Conservation (phyloP, 495 filamentous ascomycete genomes). For the Penicillium chermesinum region DNA sequence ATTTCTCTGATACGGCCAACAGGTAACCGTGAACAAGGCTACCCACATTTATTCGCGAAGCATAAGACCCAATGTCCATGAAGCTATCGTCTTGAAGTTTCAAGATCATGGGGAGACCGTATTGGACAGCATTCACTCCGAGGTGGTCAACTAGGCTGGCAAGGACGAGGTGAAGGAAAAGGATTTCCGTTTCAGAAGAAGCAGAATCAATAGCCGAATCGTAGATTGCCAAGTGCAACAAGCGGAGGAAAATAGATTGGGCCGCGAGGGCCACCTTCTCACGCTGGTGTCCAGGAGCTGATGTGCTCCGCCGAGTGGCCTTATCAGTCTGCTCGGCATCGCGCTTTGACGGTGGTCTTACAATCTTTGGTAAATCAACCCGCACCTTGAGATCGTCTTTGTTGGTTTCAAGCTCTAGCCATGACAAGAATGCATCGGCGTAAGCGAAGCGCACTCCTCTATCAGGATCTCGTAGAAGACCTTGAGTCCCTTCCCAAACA, state of each 20-base stretch:
- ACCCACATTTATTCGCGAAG: conserved; percentile 68
- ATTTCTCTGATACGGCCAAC: conserved; percentile 69
- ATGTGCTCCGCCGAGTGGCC: conserved; percentile 50
- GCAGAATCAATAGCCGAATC: conserved; percentile 72
- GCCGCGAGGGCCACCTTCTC: conserved; percentile 52
- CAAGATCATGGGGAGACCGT: conserved; percentile 81
- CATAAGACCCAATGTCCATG: conserved; percentile 44
- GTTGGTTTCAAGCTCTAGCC: conserved; percentile 75
- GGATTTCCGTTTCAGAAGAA: conserved; percentile 63
- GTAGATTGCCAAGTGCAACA: conserved; percentile 83
- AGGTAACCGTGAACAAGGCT: conserved; percentile 85
- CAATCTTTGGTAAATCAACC: conserved; percentile 47
- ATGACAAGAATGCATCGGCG: conserved; percentile 71
- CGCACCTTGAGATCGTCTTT: conserved; percentile 57
- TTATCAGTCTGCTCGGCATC: conserved; percentile 45
- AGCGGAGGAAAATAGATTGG: conserved; percentile 67
- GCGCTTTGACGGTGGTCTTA: conserved; percentile 27
- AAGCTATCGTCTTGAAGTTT: conserved; percentile 79
- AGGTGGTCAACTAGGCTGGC: conserved; percentile 65
- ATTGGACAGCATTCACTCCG: conserved; percentile 76
- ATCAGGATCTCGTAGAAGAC: conserved; percentile 74
- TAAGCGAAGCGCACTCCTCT: conserved; percentile 75
- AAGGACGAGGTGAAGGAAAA: conserved; percentile 71
- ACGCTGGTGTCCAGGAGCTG: conserved; percentile 42
- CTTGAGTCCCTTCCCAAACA: conserved; percentile 89